A percentile compares a stretch with the other conserved stretches of the same genome.
These are phyloP conservation scores for Lignosus rhinocerotis DNA, from an alignment of 1,284 basidiomycete species.

Conservation along the genomic window DNA sequence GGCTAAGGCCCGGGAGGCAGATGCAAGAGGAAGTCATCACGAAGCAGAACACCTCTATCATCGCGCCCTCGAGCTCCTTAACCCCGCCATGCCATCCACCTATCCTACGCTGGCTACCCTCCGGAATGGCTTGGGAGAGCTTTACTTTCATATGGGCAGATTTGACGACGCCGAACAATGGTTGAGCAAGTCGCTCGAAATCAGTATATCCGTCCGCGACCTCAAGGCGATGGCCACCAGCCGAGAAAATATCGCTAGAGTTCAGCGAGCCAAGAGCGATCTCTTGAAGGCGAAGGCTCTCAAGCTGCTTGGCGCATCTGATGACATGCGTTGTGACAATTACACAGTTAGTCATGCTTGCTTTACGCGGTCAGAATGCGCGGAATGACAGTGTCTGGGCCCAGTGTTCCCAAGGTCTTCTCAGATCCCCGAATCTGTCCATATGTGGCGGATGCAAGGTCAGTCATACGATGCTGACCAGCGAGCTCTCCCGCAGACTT, in stretches of 20 bases:
- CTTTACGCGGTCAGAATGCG: neutral
- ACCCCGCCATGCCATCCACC: slow-evolving; percentile 12
- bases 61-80: slow-evolving; percentile 31
- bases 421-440: slow-evolving; percentile 9
- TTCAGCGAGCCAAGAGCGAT: slow-evolving; percentile 33
- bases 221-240: slow-evolving; percentile 35
- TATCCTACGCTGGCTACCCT: slow-evolving; percentile 28
- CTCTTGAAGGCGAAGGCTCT: slow-evolving; percentile 31
- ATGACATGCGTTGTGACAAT: slow-evolving; percentile 33
- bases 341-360: slow-evolving; percentile 12
- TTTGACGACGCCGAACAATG: slow-evolving; percentile 37
- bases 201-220: slow-evolving; percentile 23
- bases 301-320: slow-evolving; percentile 25
- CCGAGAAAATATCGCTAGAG: slow-evolving; percentile 35
- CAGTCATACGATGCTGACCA: neutral
- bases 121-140: slow-evolving; percentile 35
- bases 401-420: slow-evolving; percentile 13
- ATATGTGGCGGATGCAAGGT: slow-evolving; percentile 19
- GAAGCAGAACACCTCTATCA: slow-evolving; percentile 32
- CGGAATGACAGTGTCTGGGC: neutral
- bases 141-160: slow-evolving; percentile 34
- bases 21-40: slow-evolving; percentile 26
- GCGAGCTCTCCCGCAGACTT: neutral
- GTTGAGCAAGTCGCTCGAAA: slow-evolving; percentile 29
- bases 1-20: slow-evolving; percentile 26